Conservation (phyloP, 2,329 filamentous ascomycete genomes). For the Scopulariopsis brevicaulis region DNA sequence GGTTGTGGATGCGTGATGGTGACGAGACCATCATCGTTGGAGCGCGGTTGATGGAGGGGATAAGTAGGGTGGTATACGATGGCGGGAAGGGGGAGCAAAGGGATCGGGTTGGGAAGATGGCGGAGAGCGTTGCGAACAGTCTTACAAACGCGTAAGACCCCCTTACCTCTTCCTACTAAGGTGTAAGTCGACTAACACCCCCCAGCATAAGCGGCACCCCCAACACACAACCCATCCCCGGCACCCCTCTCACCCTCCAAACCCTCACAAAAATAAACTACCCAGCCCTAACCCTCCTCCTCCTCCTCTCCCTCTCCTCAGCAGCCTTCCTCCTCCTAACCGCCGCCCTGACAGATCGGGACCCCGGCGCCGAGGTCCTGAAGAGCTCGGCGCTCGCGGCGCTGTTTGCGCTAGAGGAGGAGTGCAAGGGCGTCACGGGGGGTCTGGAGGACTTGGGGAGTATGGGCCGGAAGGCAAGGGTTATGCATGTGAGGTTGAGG, state of each 20-base stretch:
- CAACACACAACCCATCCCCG: slow-evolving; percentile 4
- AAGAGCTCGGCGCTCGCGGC: slow-evolving; percentile 14
- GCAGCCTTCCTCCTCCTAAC: slow-evolving; percentile 12
- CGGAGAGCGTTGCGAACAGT: slow-evolving; percentile 13
- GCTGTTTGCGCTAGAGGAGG: slow-evolving; percentile 13
- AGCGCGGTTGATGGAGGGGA: background rate
- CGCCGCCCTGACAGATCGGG: slow-evolving; percentile 12
- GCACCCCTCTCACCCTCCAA: slow-evolving; percentile 9
- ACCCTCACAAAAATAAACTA: slow-evolving; percentile 12
- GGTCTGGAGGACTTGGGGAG: slow-evolving; percentile 6
- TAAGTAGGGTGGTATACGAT: background rate
- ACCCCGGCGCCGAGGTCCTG: slow-evolving; percentile 11
- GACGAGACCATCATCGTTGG: background rate
- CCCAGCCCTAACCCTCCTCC: slow-evolving; percentile 14
- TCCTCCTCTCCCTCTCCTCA: slow-evolving; percentile 10
- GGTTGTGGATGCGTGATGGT: slow-evolving; percentile 2
- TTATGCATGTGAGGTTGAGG: slow-evolving; percentile 6
- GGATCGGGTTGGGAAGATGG: slow-evolving; percentile 10
- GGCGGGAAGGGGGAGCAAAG: slow-evolving; percentile 5
- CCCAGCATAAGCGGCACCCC: background rate
- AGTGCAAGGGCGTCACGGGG: slow-evolving; percentile 5
- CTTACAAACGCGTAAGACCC: slow-evolving; percentile 14
- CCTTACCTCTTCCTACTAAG: background rate
- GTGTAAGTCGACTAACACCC: background rate
- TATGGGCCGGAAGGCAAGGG: slow-evolving; percentile 7